Base-by-base conservation (phyloP, 805 yeast genomes). In the Teunomyces panamensis region DNA sequence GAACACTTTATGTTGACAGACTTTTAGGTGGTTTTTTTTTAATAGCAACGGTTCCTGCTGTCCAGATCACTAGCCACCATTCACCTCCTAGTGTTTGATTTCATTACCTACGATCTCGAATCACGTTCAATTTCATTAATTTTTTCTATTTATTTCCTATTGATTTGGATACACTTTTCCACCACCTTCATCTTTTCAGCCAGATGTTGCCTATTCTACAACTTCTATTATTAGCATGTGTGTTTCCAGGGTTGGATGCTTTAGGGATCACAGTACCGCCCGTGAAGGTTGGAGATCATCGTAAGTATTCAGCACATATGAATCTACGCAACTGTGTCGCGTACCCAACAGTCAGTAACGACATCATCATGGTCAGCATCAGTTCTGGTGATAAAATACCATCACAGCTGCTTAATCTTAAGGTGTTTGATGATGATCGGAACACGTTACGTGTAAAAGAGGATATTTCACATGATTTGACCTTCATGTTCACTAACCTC, bases 181-280 rank as follows among this genome's bases (percentile, higher is more conserved):
- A 13, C 39, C 20, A 17, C 26, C 39, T 9, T 13, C 39, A 32
- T 32, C 17, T 32, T 32, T 14, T 32, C 34, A n/a, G 34, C 9
- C 16, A 14, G 8, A 32, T 32, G 34, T 32, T 32, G 34, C 16
- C 39, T 6, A 34, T 14, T 37, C 16, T 37, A 37, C 41, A 14
- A 10, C 9, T 37, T n/a, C 41, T 37, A 17, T 26, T 7, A 29
- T 29, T 37, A 17, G 41, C 41, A 26, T 37, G 13, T 16, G 41
- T 26, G 29, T n/a, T 32, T 13, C 34, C 28, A 11, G 30, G 30
- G 10, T 26, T 37, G 45, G 11, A 14, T 16, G 63, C 66, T 20
- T 53, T 71, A 13, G 78, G 78, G 4, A 48, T 72, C 53, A 48
- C 57, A 8, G 59, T 73, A 17, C 67, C 67, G 0, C 75, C 78